Percentiles rank a stretch among this genome's conserved stretches.
These are phyloP conservation scores for Flaveria bidentis DNA, from an alignment of 129 eudicot species.

Conservation along the genomic window DNA sequence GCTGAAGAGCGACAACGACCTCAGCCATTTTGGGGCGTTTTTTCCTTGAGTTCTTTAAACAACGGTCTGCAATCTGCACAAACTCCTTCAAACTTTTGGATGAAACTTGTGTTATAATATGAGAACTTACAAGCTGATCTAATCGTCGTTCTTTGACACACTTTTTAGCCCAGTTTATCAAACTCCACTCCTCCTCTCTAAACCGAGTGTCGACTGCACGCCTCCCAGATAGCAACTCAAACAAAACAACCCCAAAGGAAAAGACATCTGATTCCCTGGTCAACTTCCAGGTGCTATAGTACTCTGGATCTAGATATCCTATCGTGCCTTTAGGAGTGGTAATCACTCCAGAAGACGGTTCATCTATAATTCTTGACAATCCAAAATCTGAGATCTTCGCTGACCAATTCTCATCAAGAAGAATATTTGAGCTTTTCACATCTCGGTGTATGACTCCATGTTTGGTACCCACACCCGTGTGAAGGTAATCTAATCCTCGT, in stretches of 20 bases:
- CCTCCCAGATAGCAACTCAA: constrained; percentile 25
- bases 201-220: constrained; percentile 4
- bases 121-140: constrained; percentile 10
- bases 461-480: constrained; percentile 29
- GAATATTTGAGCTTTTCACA: constrained; percentile 26
- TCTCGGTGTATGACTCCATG: constrained; percentile 26
- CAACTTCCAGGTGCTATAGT: neutral
- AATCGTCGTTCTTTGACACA: constrained; percentile 5
- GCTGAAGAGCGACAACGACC: constrained; percentile 26
- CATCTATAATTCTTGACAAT: constrained; percentile 17
- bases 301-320: constrained; percentile 29
- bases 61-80: constrained; percentile 17
- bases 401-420: constrained; percentile 19
- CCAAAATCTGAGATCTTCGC: constrained; percentile 32
- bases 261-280: constrained; percentile 21
- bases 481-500: constrained; percentile 29
- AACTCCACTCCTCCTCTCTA: neutral
- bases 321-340: constrained; percentile 7
- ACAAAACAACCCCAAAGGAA: constrained; percentile 25
- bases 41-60: neutral
- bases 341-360: constrained; percentile 20
- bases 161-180: constrained; percentile 14
- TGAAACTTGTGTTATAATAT: neutral
- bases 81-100: constrained; percentile 19
- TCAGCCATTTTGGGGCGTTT: constrained; percentile 30